Evolutionary conservation across 177 flowering plant species (phyloP), one percentile per base, ranked within the genome.

Genomic region (Vitis hybrid): DNA sequence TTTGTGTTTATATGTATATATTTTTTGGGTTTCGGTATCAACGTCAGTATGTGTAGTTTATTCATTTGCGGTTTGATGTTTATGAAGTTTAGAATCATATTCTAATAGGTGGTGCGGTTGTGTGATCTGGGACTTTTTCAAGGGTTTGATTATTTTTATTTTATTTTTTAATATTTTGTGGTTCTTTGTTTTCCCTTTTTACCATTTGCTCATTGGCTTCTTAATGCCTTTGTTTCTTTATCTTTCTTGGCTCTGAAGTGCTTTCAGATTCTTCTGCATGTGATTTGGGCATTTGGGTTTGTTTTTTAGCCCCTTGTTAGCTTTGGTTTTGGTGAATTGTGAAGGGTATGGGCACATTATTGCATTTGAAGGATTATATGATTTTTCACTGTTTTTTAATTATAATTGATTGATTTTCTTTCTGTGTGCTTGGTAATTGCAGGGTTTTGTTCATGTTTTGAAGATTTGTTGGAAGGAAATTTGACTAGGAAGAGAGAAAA

Each of bases 361-460:
- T 14, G 19, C 50, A 34, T 61, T 16, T 14, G 64, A 15, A 34
- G 39, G 8, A 5, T 26, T 34, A 6, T 31, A 3, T 39, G 39
- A 31, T 10, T 8, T 34, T 5, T 31, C 56, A 11, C 13, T 61
- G 50, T 45, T 12, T 59, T 29, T 13, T 59, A 22, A 3, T 10
- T 6, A 10, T 3, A 4, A 13, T 34, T 63, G 15, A 49, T 39
- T 52, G 19, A 5, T 63, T 55, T 20, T 34, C 19, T 50, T 50
- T 29, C 0, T 50, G 7, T 60, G 1, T 2, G 2, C 20, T 31
- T 11, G 18, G 60, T 52, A 22, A 49, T 20, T 62, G 68, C 68
- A 68, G 76, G 76, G 50, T 29, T 39, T 39, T 53, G 50, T 51
- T 59, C 14, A 12, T 66, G 26, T 14, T 55, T 15, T 15, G 8